phyloP scores from a whole-genome alignment of 1,284 basidiomycete species.

The Peniophora sp. region DNA sequence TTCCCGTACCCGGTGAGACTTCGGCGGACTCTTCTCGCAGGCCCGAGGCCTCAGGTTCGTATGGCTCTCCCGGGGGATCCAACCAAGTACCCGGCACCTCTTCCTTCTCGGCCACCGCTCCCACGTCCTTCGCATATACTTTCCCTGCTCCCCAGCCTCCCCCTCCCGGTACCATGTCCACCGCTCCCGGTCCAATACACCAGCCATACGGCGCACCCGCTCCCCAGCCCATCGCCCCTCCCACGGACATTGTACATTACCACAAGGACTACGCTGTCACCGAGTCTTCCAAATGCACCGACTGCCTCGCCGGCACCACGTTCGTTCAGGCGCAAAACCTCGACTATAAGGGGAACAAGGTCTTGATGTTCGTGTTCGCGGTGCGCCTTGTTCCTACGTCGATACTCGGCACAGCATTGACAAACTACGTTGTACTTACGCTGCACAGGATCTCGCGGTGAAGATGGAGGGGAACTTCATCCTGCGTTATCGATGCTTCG shows the following conservation, averaged over 20 bases:
- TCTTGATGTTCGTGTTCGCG: conserved; percentile 67
- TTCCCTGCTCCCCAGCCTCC: conserved; percentile 14
- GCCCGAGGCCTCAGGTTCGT: too few species aligned
- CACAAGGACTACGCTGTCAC: conserved; percentile 30
- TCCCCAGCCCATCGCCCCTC: conserved; percentile 1
- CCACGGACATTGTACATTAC: conserved; percentile 30
- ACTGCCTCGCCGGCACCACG: conserved; percentile 51
- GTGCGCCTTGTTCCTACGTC: conserved; percentile 30
- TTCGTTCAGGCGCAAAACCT: conserved; percentile 55
- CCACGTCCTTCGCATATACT: conserved; percentile 12
- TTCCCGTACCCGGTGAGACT: conserved; percentile 33
- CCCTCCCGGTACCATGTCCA: conserved; percentile 2
- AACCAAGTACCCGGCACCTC: too few species aligned
- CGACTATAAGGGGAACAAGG: conserved; percentile 50
- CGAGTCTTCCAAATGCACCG: conserved; percentile 46
- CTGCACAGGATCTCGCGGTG: conserved; percentile 41
- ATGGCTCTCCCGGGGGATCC: too few species aligned
- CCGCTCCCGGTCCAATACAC: conserved; percentile 1
- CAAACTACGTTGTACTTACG: neutral
- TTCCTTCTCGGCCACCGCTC: conserved; percentile 8
- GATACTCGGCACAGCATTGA: neutral
- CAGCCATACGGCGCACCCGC: neutral
- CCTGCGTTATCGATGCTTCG: conserved; percentile 60
- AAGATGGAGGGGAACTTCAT: conserved; percentile 60
- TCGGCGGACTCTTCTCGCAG: conserved; percentile 8